Percentiles rank a stretch among this genome's conserved stretches.
These are phyloP conservation scores for Lactarius pseudohatsudake DNA, from an alignment of 768 basidiomycete species.

Conservation along the genomic window DNA sequence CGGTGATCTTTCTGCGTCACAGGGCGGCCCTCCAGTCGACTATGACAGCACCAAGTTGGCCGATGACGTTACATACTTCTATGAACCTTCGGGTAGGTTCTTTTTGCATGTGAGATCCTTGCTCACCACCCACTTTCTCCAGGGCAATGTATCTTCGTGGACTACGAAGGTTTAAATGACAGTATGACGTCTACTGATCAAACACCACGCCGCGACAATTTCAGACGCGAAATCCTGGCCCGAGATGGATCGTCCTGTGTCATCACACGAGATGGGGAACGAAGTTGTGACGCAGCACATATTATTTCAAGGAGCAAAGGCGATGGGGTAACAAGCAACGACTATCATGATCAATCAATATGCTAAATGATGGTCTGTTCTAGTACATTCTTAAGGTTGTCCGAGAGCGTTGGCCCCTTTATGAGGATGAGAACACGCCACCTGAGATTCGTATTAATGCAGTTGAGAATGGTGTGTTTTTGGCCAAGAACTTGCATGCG, in stretches of 20 bases:
- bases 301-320: background rate
- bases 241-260: background rate
- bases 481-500: background rate
- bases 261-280: background rate
- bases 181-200: background rate
- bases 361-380: background rate
- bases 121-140: background rate
- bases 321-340: background rate
- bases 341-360: background rate
- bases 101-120: background rate
- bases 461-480: background rate
- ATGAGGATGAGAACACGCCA: too few species aligned
- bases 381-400: background rate
- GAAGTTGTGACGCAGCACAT: background rate
- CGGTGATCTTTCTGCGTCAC: background rate
- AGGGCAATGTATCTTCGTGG: background rate
- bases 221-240: background rate
- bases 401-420: background rate
- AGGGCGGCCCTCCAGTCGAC: background rate
- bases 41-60: background rate
- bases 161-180: background rate
- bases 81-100: background rate
- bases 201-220: background rate
- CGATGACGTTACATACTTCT: background rate
- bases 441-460: background rate